These are phyloP conservation scores for Pyricularia grisea DNA, from an alignment of 2,329 filamentous ascomycete species.

Conservation along the genomic window DNA sequence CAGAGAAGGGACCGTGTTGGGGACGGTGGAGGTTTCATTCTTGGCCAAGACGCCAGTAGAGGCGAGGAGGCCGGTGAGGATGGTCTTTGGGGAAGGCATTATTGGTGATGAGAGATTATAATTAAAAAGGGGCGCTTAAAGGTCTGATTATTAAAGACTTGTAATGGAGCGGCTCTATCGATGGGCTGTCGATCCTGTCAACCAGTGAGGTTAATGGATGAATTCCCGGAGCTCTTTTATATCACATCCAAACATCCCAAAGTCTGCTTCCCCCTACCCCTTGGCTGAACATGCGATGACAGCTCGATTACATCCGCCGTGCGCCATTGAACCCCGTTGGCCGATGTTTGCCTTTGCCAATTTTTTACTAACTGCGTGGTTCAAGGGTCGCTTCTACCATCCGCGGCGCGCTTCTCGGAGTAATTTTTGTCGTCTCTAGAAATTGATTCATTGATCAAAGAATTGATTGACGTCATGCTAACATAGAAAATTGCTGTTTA, in stretches of 20 bases:
- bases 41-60: neutral
- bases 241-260: neutral
- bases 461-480: neutral
- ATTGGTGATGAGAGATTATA: neutral
- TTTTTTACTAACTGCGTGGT: neutral
- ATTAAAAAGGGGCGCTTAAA: neutral
- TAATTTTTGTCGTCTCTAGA: neutral
- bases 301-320: neutral
- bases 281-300: neutral
- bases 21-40: neutral
- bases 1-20: conserved; percentile 17
- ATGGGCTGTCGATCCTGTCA: neutral
- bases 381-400: neutral
- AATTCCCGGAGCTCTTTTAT: neutral
- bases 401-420: neutral
- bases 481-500: neutral
- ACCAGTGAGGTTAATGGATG: neutral
- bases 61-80: neutral
- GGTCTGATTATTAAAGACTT: neutral
- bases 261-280: neutral
- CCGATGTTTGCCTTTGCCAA: neutral
- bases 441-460: neutral
- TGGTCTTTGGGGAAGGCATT: neutral
- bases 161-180: neutral
- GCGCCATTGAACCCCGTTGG: neutral